Evolutionary conservation across 108 stramenopile genomes (phyloP).

Genomic region (Conticribra guillardii): DNA sequence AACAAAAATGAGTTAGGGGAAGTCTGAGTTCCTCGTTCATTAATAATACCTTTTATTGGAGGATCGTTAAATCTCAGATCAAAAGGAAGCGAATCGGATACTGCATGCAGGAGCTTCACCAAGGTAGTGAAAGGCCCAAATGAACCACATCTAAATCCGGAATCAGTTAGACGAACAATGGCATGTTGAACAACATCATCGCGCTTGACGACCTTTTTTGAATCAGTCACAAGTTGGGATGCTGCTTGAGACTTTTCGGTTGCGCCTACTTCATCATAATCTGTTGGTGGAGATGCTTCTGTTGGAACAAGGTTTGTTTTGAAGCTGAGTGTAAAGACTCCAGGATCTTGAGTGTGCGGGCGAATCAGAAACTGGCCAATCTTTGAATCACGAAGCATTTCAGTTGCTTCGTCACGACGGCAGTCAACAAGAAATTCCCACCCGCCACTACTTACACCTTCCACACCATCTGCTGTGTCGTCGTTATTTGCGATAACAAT

Average conservation of each 20-base stretch:
- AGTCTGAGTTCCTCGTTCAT: slow-evolving; percentile 71
- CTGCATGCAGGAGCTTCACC: slow-evolving; percentile 79
- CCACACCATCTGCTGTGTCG: slow-evolving; percentile 35
- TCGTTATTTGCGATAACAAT: slow-evolving; percentile 51
- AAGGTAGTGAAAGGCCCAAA: slow-evolving; percentile 86
- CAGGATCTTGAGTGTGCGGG: slow-evolving; percentile 82
- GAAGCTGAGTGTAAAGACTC: slow-evolving; percentile 90
- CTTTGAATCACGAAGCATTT: slow-evolving; percentile 66
- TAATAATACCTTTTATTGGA: slow-evolving; percentile 77
- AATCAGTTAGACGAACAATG: slow-evolving; percentile 83
- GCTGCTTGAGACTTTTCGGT: slow-evolving; percentile 21
- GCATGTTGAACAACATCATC: slow-evolving; percentile 91
- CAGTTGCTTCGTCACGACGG: slow-evolving; percentile 78
- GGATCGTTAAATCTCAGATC: slow-evolving; percentile 79
- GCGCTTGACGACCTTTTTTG: slow-evolving; percentile 52
- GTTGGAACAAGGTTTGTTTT: slow-evolving; percentile 81
- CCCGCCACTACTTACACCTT: slow-evolving; percentile 74
- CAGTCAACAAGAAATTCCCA: slow-evolving; percentile 93
- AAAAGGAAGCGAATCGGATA: slow-evolving; percentile 85
- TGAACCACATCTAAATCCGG: slow-evolving; percentile 89
- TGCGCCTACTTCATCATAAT: slow-evolving; percentile 34
- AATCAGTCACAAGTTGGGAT: slow-evolving; percentile 13
- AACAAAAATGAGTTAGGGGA: slow-evolving; percentile 81
- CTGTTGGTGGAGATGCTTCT: slow-evolving; percentile 18
- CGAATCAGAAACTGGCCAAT: slow-evolving; percentile 85